phyloP scores from a whole-genome alignment of 2,329 filamentous ascomycete genomes.

The Fusarium sterilihyphosum region DNA sequence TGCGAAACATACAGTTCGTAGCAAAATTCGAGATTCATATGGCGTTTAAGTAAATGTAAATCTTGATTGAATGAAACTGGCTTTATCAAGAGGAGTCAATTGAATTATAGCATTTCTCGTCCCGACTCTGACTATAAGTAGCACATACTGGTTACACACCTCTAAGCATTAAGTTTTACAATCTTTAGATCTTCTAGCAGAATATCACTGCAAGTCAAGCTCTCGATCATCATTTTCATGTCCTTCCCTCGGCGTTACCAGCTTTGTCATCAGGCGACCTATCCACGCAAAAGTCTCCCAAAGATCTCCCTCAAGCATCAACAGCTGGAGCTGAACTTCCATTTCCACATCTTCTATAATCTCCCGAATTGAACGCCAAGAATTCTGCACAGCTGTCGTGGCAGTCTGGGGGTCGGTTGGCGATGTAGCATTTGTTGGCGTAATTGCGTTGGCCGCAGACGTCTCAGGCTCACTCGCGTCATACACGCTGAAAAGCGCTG shows the following conservation, averaged over 20 bases:
- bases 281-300: neutral
- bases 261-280: neutral
- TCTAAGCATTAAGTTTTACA: no score
- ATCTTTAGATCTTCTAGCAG: neutral
- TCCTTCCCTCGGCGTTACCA: neutral
- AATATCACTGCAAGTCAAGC: neutral
- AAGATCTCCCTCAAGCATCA: neutral
- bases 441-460: neutral
- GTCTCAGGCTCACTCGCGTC: neutral
- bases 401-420: rapidly evolving
- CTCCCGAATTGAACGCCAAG: rapidly evolving
- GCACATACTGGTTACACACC: neutral
- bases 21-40: rapidly evolving
- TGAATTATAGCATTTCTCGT: neutral
- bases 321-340: neutral
- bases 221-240: neutral
- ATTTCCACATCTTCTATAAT: neutral
- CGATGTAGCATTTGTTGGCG: rapidly evolving
- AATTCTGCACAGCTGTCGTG: rapidly evolving
- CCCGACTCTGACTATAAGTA: no score
- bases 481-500: neutral
- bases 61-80: neutral
- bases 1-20: no score
- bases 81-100: rapidly evolving
- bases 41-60: rapidly evolving